Evolutionary conservation across 306 rosid species (phyloP), one percentile per base, ranked within the genome.

Genomic region (Crotalaria pallida): DNA sequence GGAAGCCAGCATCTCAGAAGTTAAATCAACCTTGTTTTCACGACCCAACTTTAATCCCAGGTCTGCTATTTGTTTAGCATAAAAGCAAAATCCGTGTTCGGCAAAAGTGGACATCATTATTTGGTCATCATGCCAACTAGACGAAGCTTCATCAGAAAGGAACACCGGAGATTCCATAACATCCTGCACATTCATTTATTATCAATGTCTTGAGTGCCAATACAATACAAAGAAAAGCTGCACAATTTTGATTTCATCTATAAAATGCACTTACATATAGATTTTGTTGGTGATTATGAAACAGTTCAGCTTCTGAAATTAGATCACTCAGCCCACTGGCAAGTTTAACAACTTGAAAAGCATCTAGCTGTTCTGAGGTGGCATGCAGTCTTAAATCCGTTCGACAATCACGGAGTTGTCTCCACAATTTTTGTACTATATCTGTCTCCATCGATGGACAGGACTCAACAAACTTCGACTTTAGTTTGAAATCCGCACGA

Each of bases 1-100:
- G 76, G 88, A 84, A 67, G 90, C 85, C 80, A 87, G 74, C 83
- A 91, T 84, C 79, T 85, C 94, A 49, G 83, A 77, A 59, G 86
- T 73, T 52, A 90, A 60, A 85, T 88, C 91, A 47, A 70, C 72
- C 61, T 21, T 76, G 81, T 67, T 63, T 26, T 34, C 81, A 72
- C 58, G 70, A 63, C 84, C 88, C 48, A 73, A 69, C 72, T 41
- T 69, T 69, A 84, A 84, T 74, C 83, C 92, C 16, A 69, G 73
- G 43, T 82, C 87, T 64, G 87, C 74, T 68, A 90, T 70, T 67
- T 65, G 75, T 62, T 83, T 94, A 9, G 87, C 86, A 31, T 81
- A 88, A 59, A 77, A 82, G 81, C 89, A 88, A 84, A 88, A 91
- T 59, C 97, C 99, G 73, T 88, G 90, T 38, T 76, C 86, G 9